Evolutionary conservation across 2,329 filamentous ascomycete genomes (phyloP).

Genomic region (Diaporthe australafricana): DNA sequence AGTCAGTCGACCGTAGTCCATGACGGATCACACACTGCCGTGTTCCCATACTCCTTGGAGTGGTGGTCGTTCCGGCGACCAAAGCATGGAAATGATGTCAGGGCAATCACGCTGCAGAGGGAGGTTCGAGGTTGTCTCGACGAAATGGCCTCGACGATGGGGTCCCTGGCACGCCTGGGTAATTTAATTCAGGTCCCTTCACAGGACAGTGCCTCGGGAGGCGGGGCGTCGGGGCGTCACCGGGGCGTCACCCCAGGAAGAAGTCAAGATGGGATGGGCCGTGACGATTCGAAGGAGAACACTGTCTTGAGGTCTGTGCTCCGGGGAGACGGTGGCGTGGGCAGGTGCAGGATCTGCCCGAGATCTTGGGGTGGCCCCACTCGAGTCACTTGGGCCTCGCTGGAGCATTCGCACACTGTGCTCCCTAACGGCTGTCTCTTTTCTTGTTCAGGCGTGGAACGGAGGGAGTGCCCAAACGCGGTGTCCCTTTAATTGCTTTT

Average conservation of each 20-base stretch:
- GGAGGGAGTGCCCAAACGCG: slow-evolving; percentile 1
- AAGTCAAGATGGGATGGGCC: slow-evolving; percentile 14
- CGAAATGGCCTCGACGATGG: slow-evolving; percentile 12
- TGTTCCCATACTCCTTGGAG: not conserved
- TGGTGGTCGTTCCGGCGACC: not conserved
- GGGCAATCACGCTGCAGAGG: slow-evolving; percentile 12
- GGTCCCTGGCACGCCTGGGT: slow-evolving; percentile 3
- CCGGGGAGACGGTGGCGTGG: not conserved
- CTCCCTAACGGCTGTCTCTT: not conserved
- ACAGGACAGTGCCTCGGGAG: slow-evolving; percentile 10
- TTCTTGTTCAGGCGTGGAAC: slow-evolving; percentile 1
- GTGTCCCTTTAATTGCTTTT: slow-evolving; percentile 10
- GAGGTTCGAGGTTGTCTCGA: slow-evolving; percentile 16
- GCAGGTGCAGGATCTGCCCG: not conserved
- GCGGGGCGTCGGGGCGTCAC: slow-evolving; percentile 22
- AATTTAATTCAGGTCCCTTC: slow-evolving; percentile 23
- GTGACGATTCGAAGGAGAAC: not conserved
- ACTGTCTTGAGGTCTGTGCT: slow-evolving; percentile 20
- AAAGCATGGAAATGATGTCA: slow-evolving; percentile 17
- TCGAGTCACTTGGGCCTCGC: not conserved
- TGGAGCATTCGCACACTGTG: not conserved
- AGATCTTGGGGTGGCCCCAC: not conserved
- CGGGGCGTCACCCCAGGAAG: not conserved
- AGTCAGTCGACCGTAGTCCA: not conserved
- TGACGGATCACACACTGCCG: slow-evolving; percentile 4